Percentiles rank a stretch among this genome's conserved stretches.
These are phyloP conservation scores for Microcyclosporella mali DNA, from an alignment of 2,329 filamentous ascomycete species.

Conservation along the genomic window DNA sequence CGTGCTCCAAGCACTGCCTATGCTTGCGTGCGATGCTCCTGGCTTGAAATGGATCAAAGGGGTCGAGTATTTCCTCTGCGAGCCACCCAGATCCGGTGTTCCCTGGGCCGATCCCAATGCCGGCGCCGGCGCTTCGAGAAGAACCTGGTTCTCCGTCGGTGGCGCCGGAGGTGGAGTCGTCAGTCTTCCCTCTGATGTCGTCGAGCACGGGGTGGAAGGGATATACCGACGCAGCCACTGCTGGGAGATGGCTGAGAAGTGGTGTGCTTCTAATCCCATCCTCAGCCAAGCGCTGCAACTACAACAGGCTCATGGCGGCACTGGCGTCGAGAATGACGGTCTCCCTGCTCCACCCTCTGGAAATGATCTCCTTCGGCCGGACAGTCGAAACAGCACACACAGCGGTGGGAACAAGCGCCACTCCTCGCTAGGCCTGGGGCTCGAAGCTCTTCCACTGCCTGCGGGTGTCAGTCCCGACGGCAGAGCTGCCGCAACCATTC, in stretches of 20 bases:
- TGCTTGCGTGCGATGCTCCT: constrained; percentile 70
- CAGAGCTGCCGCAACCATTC: constrained; percentile 9
- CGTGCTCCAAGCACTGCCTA: constrained; percentile 68
- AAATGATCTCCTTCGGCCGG: constrained; percentile 13
- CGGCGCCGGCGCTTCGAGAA: constrained; percentile 34
- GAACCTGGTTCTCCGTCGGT: constrained; percentile 65
- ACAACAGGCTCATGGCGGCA: constrained; percentile 10
- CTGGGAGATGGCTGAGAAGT: constrained; percentile 59
- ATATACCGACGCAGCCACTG: constrained; percentile 64
- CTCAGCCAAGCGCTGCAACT: constrained; percentile 26
- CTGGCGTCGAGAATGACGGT: constrained; percentile 9
- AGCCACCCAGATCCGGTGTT: constrained; percentile 63
- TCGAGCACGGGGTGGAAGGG: constrained; percentile 61
- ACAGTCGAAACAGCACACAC: constrained; percentile 15
- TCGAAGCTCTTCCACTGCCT: constrained; percentile 44
- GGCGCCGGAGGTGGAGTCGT: constrained; percentile 60
- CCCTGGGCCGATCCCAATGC: constrained; percentile 62
- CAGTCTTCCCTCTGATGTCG: constrained; percentile 56
- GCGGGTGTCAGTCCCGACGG: constrained; percentile 37
- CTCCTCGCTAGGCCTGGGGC: constrained; percentile 41
- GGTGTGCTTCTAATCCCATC: constrained; percentile 44
- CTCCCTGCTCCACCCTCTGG: constrained; percentile 18
- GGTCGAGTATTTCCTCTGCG: constrained; percentile 76
- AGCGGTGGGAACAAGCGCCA: constrained; percentile 31
- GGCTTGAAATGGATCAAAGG: constrained; percentile 61